Evolutionary conservation across 1,139 yeast genomes (phyloP), one percentile per base, ranked within the genome.

Genomic region (Lodderomyces margitis): DNA sequence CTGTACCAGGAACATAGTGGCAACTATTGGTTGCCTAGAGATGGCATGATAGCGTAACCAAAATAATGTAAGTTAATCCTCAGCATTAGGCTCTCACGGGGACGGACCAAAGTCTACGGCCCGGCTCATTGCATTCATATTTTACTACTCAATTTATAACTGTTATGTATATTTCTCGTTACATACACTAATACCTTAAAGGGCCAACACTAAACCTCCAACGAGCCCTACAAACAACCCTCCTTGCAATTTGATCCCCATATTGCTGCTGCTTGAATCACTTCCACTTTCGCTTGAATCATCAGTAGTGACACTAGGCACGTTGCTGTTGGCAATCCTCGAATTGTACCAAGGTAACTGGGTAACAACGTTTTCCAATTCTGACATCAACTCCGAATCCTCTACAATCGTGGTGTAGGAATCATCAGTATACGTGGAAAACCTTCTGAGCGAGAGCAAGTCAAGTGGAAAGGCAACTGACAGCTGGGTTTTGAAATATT

Each of bases 401-500:
- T 57, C 54, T 46, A 66, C 54, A 43, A 67, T 48, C 11, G 74
- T 65, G 31, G 73, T 67, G 53, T 67, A 57, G 5, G 59, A 54
- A 47, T 66, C 68, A 49, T 68, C 70, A n/a, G 60, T 61, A 49
- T 64, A 63, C 3, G 42, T 38, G 6, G 44, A 48, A 10, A 67
- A 53, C 37, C 49, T 45, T 8, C 38, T 39, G 7, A 62, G 63
- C 32, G 61, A 44, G 2, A 58, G 53, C 41, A 65, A 49, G 21
- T 56, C 49, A 16, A 55, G 44, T 5, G 70, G 69, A 24, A 62
- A 45, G 3, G 51, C 39, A 2, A 49, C 46, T 17, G 45, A 47
- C 14, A n/a, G 21, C 14, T 35, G 30, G 2, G 68, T 62, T 40
- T 53, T 43, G 27, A 54, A 48, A 44, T 47, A 64, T 19, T 47